These are phyloP conservation scores for Amanita thiersii DNA, from an alignment of 768 basidiomycete species.

Conservation along the genomic window DNA sequence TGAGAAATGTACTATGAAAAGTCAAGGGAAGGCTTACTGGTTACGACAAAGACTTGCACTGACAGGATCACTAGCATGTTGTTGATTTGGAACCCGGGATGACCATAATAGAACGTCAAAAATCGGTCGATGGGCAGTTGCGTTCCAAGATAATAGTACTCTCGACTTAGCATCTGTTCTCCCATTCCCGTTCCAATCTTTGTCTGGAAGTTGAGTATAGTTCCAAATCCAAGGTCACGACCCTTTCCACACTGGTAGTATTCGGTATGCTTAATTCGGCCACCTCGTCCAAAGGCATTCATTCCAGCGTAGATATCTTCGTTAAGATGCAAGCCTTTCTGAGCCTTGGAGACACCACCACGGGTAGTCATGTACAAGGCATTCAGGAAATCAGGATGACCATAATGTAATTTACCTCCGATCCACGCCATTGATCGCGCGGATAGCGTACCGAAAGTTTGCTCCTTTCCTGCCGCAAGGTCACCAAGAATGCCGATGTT, in stretches of 20 bases:
- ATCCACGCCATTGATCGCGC: conserved; percentile 95
- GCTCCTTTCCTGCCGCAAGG: conserved; percentile 97
- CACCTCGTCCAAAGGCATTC: conserved; percentile 95
- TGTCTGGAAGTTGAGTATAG: conserved; percentile 98
- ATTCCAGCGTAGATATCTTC: conserved; percentile 99
- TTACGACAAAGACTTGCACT: conserved; percentile 90
- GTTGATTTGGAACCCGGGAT: conserved; percentile 99
- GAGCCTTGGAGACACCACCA: conserved; percentile 97
- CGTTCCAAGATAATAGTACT: conserved; percentile 98
- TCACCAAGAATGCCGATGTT: conserved; percentile 99
- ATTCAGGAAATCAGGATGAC: conserved; percentile 99
- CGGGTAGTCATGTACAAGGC: conserved; percentile 97
- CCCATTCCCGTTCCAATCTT: conserved; percentile 99
- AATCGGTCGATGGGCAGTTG: conserved; percentile 97
- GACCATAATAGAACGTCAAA: conserved; percentile 99
- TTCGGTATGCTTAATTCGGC: conserved; percentile 97
- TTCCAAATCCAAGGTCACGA: conserved; percentile 97
- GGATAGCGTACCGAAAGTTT: conserved; percentile 97
- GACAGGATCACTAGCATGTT: conserved; percentile 98
- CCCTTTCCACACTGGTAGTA: conserved; percentile 99
- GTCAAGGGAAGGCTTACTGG: conserved; percentile 45
- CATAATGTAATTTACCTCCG: conserved; percentile 97
- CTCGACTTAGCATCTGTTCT: conserved; percentile 97
- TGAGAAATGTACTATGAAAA: conserved; percentile 10
- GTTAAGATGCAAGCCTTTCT: conserved; percentile 98